Evolutionary conservation across 257 asterid genomes (phyloP), one percentile per base, ranked within the genome.

Genomic region (Capsicum baccatum): DNA sequence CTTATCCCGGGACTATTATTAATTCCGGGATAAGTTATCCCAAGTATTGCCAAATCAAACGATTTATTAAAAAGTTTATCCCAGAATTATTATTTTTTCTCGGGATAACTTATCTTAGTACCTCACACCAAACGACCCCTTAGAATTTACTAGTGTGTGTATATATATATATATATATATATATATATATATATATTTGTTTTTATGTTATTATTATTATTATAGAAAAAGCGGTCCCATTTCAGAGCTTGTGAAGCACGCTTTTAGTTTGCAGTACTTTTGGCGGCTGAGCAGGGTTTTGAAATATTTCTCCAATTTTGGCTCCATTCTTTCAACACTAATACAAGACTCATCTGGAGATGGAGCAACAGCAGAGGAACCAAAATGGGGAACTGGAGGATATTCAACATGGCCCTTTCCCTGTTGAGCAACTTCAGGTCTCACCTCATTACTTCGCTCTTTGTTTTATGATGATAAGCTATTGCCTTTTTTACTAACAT

Each of bases 351-450:
- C n/a, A 58, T 17, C 50, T 54, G 39, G 68, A 56, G 81, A 94
- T 94, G 99, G 98, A 95, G 84, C 99, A 93, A 85, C 98, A 90
- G 84, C 85, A 88, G 86, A 84, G 87, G 79, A 88, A 85, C 66
- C 94, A 90, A 68, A 88, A 83, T 48, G 96, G 91, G 52, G 99
- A 94, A 81, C 5, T 55, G 1, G 99, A 94, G 26, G 98, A 94
- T 16, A 68, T 92, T 82, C 97, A 92, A 83, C 94, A 92, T 7
- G 98, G 97, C 67, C 98, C 98, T 85, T 90, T 86, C 62, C 98
- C 97, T 10, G 83, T 95, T 76, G 98, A 95, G 84, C 95, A 92
- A 85, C 98, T 94, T 79, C 98, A 94, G 98, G 98, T 95, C 62
- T 78, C 47, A 69, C 35, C 33, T 26, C 33, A 26, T 26, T 26